Conservation (phyloP, 2,329 filamentous ascomycete genomes). For the Purpureocillium lavendulum region DNA sequence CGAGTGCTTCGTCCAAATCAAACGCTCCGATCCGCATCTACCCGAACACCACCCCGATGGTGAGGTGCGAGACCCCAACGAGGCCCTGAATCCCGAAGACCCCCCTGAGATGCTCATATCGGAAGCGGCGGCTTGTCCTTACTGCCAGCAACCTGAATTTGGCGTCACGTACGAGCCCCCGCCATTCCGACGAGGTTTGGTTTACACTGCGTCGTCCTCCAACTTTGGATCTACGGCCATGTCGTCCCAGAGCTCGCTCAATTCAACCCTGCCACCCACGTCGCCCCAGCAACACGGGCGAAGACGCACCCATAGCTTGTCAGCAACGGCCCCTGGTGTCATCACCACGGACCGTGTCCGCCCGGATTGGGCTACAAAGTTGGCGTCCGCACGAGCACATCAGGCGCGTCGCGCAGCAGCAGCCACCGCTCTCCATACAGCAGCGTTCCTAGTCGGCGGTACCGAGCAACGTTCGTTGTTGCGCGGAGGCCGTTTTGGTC, state of each 20-base stretch:
- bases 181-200: constrained; percentile 75
- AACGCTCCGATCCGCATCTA: constrained; percentile 82
- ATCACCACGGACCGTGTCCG: constrained; percentile 88
- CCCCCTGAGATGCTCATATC: constrained; percentile 66
- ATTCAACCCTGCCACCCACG: constrained; percentile 43
- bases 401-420: constrained; percentile 81
- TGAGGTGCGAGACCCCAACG: constrained; percentile 24
- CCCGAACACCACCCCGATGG: constrained; percentile 64
- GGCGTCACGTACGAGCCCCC: constrained; percentile 92
- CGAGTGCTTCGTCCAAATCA: constrained; percentile 98
- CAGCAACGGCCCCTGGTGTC: constrained; percentile 74
- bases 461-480: constrained; percentile 39
- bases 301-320: constrained; percentile 53
- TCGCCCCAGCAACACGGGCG: constrained; percentile 28
- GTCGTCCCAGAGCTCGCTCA: constrained; percentile 78
- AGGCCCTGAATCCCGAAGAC: constrained; percentile 36
- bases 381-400: constrained; percentile 76
- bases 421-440: constrained; percentile 88
- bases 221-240: constrained; percentile 54
- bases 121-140: constrained; percentile 86
- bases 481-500: constrained; percentile 43
- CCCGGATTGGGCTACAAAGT: constrained; percentile 89
- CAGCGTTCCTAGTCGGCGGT: constrained; percentile 80
- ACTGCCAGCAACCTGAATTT: constrained; percentile 91
- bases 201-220: constrained; percentile 48